Evolutionary conservation across 768 basidiomycete species (phyloP).

Genomic region (Boletus insuetus): DNA sequence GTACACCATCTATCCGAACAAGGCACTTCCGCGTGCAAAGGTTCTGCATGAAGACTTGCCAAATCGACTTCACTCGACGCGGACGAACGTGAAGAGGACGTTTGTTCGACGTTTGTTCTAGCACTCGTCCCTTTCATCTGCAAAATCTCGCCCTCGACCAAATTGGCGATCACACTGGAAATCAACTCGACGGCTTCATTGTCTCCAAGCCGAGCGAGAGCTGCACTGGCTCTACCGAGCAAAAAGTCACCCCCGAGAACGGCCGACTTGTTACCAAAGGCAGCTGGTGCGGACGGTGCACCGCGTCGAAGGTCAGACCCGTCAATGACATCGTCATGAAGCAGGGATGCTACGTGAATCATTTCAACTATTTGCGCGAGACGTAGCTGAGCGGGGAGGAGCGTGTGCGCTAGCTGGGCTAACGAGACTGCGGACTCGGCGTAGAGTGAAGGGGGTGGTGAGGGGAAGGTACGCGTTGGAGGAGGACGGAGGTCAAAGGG

Average conservation of each 20-base stretch:
- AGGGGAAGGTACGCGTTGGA: conserved; percentile 24
- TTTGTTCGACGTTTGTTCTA: not conserved
- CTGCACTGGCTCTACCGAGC: conserved; percentile 86
- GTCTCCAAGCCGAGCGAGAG: conserved; percentile 82
- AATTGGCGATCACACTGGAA: conserved; percentile 86
- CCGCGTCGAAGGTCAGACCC: conserved; percentile 68
- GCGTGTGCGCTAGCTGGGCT: conserved; percentile 33
- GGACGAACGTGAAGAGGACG: not conserved
- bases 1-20: conserved; percentile 57
- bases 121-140: conserved; percentile 37
- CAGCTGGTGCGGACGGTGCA: conserved; percentile 63
- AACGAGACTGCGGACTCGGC: conserved; percentile 21
- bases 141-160: conserved; percentile 94
- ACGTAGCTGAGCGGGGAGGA: conserved; percentile 83
- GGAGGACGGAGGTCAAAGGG: conserved; percentile 50
- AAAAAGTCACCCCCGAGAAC: conserved; percentile 96
- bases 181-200: conserved; percentile 92
- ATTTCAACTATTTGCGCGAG: conserved; percentile 97
- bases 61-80: conserved; percentile 29
- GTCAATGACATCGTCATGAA: conserved; percentile 94
- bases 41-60: conserved; percentile 45
- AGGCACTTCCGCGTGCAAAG: conserved; percentile 26
- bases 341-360: conserved; percentile 92
- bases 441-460: conserved; percentile 23
- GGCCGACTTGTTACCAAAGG: conserved; percentile 90